A percentile compares a stretch with the other conserved stretches of the same genome.
Conservation (phyloP, 371 early-diverging fungal species). For the Mortierella sp. region DNA sequence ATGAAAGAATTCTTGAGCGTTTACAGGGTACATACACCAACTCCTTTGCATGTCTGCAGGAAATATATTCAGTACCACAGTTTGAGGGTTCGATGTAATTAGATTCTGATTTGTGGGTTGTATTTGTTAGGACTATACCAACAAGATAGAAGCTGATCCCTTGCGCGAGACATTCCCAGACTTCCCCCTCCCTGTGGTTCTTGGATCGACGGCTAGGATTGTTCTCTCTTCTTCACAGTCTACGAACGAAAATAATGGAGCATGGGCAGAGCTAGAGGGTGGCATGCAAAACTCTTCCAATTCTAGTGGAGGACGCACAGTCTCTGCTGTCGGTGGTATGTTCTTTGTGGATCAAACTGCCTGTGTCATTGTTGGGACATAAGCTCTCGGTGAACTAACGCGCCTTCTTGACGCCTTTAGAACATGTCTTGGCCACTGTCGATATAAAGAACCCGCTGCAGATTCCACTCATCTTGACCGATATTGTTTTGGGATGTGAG, state of each 20-base stretch:
- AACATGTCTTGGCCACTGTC: conserved; percentile 44
- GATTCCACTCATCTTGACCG: conserved; percentile 54
- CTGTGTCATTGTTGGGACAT: neutral
- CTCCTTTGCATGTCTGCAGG: neutral
- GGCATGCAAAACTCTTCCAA: conserved; percentile 9
- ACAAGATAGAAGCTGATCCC: conserved; percentile 54
- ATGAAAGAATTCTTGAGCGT: conserved; percentile 83
- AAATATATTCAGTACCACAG: neutral
- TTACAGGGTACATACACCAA: conserved; percentile 67
- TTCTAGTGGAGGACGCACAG: conserved; percentile 25
- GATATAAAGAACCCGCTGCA: conserved; percentile 55
- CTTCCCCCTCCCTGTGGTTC: conserved; percentile 50
- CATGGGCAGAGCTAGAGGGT: conserved; percentile 41
- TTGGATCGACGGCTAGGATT: conserved; percentile 50
- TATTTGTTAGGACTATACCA: conserved; percentile 64
- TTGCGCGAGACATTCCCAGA: conserved; percentile 56
- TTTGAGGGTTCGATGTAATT: neutral
- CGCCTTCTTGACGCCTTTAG: conserved; percentile 16
- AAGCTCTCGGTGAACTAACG: neutral
- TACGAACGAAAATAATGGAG: conserved; percentile 34
- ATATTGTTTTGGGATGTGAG: conserved; percentile 74
- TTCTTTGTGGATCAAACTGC: neutral
- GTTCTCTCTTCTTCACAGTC: conserved; percentile 51
- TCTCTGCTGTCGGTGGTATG: conserved; percentile 54
- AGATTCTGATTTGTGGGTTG: too few species aligned